Conservation (phyloP, 306 rosid species). For the Macrotyloma uniflorum region DNA sequence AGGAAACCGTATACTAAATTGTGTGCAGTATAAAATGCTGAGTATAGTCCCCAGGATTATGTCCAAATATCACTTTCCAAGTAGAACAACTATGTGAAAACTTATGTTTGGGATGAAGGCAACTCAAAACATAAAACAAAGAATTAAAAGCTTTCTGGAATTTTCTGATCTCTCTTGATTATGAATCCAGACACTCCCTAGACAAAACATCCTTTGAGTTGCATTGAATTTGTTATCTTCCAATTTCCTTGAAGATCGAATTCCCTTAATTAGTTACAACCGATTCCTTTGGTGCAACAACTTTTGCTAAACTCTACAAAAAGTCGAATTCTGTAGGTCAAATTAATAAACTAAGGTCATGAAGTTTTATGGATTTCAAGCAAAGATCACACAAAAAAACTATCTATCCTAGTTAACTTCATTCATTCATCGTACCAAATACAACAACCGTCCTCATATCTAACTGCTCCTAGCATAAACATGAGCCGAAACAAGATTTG, state of each 20-base stretch:
- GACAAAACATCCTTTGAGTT: background rate
- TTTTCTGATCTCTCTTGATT: background rate
- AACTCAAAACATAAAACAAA: background rate
- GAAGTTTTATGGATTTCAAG: background rate
- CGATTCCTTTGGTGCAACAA: background rate
- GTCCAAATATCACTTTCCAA: background rate
- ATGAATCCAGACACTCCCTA: background rate
- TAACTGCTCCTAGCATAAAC: background rate
- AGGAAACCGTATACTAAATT: background rate
- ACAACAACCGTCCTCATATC: background rate
- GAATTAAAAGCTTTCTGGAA: background rate
- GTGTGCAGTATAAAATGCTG: background rate
- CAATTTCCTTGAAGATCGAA: background rate
- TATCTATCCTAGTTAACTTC: background rate
- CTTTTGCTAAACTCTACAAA: background rate
- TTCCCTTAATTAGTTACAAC: background rate
- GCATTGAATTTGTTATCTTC: background rate
- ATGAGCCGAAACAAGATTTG: background rate
- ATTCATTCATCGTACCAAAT: too few species aligned
- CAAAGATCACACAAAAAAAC: background rate
- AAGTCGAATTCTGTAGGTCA: background rate
- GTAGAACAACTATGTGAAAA: background rate
- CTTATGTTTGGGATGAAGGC: background rate
- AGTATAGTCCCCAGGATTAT: background rate
- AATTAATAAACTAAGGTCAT: background rate